A percentile compares a stretch with the other conserved stretches of the same genome.
Conservation (phyloP, 306 rosid species). For the Inga oerstediana region DNA sequence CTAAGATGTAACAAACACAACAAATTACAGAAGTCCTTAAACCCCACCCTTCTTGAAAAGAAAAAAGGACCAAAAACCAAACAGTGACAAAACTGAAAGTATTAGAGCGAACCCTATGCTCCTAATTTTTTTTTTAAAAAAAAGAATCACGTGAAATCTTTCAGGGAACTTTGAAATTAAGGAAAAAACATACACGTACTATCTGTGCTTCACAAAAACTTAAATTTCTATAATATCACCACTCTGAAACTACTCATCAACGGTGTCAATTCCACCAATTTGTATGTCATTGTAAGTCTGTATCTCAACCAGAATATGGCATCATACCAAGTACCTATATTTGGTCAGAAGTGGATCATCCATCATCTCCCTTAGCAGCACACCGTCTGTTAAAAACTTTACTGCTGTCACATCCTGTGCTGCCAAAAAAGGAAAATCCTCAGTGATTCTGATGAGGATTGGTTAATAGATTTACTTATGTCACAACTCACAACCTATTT, state of each 20-base stretch:
- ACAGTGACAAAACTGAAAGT: background rate
- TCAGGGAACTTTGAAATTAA: background rate
- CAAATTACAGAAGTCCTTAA: background rate
- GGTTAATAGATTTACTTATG: background rate
- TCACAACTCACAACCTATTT: background rate
- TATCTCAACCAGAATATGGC: background rate
- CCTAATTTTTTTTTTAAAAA: no score
- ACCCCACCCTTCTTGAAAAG: background rate
- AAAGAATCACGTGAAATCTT: background rate
- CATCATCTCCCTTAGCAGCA: slow-evolving; percentile 95
- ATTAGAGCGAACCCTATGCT: background rate
- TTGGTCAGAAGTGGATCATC: slow-evolving; percentile 96
- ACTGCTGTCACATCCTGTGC: slow-evolving; percentile 77
- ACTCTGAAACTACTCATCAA: background rate
- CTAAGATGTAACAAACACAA: background rate
- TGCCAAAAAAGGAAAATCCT: slow-evolving; percentile 55
- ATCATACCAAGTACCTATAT: slow-evolving; percentile 62
- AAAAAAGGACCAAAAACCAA: background rate
- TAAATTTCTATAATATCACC: background rate
- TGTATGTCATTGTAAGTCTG: background rate
- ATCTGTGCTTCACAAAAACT: background rate
- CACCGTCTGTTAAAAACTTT: slow-evolving; percentile 92
- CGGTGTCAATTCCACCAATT: background rate
- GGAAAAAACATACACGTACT: background rate
- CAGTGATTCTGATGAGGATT: slow-evolving; percentile 27